Conservation (phyloP, 306 rosid species). For the Prunus armeniaca region DNA sequence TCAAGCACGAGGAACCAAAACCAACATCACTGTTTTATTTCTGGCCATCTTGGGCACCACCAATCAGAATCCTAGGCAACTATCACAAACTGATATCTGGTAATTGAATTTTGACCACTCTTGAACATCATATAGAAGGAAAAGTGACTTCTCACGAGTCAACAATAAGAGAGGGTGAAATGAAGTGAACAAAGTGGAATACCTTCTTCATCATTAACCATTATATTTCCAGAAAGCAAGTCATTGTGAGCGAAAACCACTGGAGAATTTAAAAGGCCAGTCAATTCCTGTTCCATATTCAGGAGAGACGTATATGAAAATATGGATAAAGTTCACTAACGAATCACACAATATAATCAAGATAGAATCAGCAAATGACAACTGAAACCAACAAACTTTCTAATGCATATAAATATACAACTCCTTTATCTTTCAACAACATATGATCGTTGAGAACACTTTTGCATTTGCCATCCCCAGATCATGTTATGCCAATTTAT, state of each 20-base stretch:
- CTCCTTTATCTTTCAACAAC: conserved; percentile 12
- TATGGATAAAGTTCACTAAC: not conserved
- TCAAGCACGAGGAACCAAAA: not conserved
- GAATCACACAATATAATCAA: not conserved
- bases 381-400: not conserved
- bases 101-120: not conserved
- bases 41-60: not conserved
- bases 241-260: conserved; percentile 86
- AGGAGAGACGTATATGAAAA: conserved; percentile 23
- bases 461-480: conserved; percentile 1
- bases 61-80: not conserved
- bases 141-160: not conserved
- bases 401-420: conserved; percentile 10
- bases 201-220: conserved; percentile 90
- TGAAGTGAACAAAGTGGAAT: conserved; percentile 18
- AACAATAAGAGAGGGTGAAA: conserved; percentile 13
- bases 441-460: not conserved
- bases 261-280: conserved; percentile 64
- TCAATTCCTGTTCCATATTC: conserved; percentile 70
- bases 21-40: not conserved
- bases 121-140: not conserved
- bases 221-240: conserved; percentile 90
- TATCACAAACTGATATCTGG: not conserved
- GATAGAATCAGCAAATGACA: not conserved
- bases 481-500: not conserved